Evolutionary conservation across 225 moss, liverwort and hornwort genomes (phyloP), one percentile per base, ranked within the genome.

Genomic region (Bryum argenteum): DNA sequence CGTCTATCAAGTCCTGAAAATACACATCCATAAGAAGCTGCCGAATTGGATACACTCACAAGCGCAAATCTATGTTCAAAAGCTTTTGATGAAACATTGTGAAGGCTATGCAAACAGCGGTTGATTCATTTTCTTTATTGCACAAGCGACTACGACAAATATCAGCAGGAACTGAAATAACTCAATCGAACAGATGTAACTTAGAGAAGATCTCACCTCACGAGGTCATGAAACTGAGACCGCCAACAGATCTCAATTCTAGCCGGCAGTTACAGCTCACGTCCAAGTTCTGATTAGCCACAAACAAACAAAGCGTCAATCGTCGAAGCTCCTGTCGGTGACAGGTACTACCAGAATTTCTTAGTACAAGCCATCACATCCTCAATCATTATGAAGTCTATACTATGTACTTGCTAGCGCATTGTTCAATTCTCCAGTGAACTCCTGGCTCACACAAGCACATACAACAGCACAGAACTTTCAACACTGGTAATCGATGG

Each of bases 121-220:
- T 11, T 56, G 23, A 24, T 5, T 18, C n/a, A 38, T 4, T n/a
- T 38, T 60, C n/a, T n/a, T n/a, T n/a, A n/a, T 9, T 8, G 9
- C 16, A 11, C 33, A 5, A 33, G 33, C 5, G 33, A 33, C 33
- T 33, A 6, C 0, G 7, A 33, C 5, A 4, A 33, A 5, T 6
- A 33, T 33, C 5, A 33, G 33, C 4, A 33, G 33, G 5, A 26
- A 2, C 26, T 26, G 26, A 26, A 26, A 26, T 26, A 33, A 33
- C 33, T 33, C 33, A 33, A 33, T 4, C 5, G 7, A 6, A 33
- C 33, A 33, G 5, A 1, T 1, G 2, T 8, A 12, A 8, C n/a
- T n/a, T n/a, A 12, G 6, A 2, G 18, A 23, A 11, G 13, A 48
- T 1, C 64, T 58, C 42, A 77, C 65, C 52, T 71, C 65, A 71